These are phyloP conservation scores for Chalaropsis thielavioides DNA, from an alignment of 2,329 filamentous ascomycete species.

Conservation along the genomic window DNA sequence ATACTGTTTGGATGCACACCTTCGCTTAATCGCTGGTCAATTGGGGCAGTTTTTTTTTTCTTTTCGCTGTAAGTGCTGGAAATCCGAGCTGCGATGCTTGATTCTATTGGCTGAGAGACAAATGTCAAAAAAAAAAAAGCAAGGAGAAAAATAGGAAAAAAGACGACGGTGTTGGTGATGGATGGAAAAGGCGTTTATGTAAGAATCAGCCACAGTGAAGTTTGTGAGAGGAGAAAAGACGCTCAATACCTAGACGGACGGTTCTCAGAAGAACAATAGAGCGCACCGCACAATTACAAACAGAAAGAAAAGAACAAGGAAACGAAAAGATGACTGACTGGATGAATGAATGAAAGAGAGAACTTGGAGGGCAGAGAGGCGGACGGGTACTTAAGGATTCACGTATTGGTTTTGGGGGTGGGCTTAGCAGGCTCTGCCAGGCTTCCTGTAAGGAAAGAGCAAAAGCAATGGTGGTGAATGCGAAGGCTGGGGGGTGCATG, in stretches of 20 bases:
- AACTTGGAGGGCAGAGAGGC: background rate
- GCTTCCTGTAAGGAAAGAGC: background rate
- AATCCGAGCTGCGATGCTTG: background rate
- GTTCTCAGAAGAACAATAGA: background rate
- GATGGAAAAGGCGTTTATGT: background rate
- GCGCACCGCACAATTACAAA: background rate
- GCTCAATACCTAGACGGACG: background rate
- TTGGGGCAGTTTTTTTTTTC: background rate
- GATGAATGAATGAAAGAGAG: background rate
- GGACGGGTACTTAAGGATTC: slow-evolving; percentile 2
- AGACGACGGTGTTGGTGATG: background rate
- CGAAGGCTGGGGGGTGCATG: background rate
- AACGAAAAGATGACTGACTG: too few relatives aligned
- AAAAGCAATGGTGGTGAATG: background rate
- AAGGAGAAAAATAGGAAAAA: background rate
- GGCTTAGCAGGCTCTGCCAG: background rate
- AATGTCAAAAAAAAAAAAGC: background rate
- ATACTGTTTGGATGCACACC: slow-evolving; percentile 4
- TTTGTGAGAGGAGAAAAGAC: background rate
- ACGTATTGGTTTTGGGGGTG: background rate
- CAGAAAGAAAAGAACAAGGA: background rate
- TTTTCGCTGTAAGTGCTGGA: slow-evolving; percentile 5
- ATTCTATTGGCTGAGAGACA: slow-evolving; percentile 7
- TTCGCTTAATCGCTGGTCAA: background rate
- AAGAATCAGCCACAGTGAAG: background rate